These are phyloP conservation scores for Chrysanthemum lavandulifolium DNA, from an alignment of 129 eudicot genomes.

Conservation along the genomic window DNA sequence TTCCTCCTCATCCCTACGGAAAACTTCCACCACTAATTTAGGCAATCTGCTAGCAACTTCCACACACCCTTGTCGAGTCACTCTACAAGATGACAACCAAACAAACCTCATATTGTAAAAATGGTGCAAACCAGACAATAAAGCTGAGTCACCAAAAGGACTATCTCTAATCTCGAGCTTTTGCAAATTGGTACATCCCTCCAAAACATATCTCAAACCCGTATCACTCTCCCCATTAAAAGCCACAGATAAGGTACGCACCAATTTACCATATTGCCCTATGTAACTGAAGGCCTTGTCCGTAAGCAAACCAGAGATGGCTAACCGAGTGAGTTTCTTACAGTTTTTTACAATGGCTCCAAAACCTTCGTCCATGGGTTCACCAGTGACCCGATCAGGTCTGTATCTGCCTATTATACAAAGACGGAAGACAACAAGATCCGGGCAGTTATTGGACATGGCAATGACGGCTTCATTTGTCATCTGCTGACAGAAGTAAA, in stretches of 20 bases:
- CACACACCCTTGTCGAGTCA: conserved; percentile 53
- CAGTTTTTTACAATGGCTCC: conserved; percentile 89
- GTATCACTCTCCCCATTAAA: conserved; percentile 66
- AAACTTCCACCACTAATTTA: conserved; percentile 56
- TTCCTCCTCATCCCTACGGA: conserved; percentile 33
- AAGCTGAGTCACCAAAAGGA: conserved; percentile 73
- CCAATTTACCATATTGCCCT: conserved; percentile 75
- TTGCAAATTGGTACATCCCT: conserved; percentile 72
- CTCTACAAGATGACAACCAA: conserved; percentile 68
- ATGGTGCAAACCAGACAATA: conserved; percentile 64
- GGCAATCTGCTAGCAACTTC: conserved; percentile 57
- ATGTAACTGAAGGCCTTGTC: conserved; percentile 66
- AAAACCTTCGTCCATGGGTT: conserved; percentile 84
- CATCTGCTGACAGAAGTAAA: conserved; percentile 80
- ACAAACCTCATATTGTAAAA: conserved; percentile 75
- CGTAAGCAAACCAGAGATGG: conserved; percentile 67
- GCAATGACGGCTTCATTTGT: conserved; percentile 73
- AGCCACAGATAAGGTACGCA: conserved; percentile 69
- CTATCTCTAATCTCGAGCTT: conserved; percentile 82
- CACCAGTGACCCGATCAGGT: conserved; percentile 56
- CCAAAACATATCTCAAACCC: conserved; percentile 56
- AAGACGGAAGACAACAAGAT: conserved; percentile 72
- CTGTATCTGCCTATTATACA: conserved; percentile 64
- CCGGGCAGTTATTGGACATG: conserved; percentile 76
- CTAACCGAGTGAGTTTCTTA: conserved; percentile 73